These are phyloP conservation scores for Gliomastix tumulicola DNA, from an alignment of 2,329 filamentous ascomycete species.

Conservation along the genomic window DNA sequence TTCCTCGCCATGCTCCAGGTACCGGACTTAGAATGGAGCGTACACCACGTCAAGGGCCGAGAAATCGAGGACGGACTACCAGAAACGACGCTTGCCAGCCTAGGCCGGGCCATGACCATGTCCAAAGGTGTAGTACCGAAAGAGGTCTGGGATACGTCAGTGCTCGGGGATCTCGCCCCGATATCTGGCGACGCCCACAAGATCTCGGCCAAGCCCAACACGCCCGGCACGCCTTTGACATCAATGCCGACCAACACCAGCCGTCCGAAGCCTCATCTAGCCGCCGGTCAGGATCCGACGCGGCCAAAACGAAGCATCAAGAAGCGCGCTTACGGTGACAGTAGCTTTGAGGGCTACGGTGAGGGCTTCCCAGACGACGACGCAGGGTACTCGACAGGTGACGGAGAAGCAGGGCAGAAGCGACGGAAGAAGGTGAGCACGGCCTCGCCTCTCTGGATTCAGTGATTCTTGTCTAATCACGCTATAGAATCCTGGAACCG, in stretches of 20 bases:
- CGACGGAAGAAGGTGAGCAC: conserved; percentile 56
- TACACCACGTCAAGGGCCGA: conserved; percentile 44
- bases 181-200: conserved; percentile 29
- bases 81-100: conserved; percentile 29
- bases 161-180: conserved; percentile 48
- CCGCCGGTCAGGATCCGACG: conserved; percentile 33
- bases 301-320: conserved; percentile 61
- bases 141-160: conserved; percentile 47
- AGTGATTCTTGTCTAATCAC: conserved; percentile 26
- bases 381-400: conserved; percentile 63
- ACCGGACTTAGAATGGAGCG: conserved; percentile 51
- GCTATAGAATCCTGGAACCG: conserved; percentile 37
- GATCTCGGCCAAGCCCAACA: conserved; percentile 37
- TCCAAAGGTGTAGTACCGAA: conserved; percentile 49
- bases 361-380: conserved; percentile 68
- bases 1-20: conserved; percentile 43
- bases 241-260: conserved; percentile 2
- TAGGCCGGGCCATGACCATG: conserved; percentile 50
- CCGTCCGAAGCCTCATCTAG: conserved; percentile 29
- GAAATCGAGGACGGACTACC: conserved; percentile 48
- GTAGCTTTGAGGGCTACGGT: conserved; percentile 67
- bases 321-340: conserved; percentile 71
- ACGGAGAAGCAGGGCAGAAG: conserved; percentile 60
- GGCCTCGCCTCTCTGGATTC: not conserved
- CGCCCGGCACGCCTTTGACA: conserved; percentile 43